Evolutionary conservation across 2,329 filamentous ascomycete genomes (phyloP).

Genomic region (Penicillium sclerotiorum): DNA sequence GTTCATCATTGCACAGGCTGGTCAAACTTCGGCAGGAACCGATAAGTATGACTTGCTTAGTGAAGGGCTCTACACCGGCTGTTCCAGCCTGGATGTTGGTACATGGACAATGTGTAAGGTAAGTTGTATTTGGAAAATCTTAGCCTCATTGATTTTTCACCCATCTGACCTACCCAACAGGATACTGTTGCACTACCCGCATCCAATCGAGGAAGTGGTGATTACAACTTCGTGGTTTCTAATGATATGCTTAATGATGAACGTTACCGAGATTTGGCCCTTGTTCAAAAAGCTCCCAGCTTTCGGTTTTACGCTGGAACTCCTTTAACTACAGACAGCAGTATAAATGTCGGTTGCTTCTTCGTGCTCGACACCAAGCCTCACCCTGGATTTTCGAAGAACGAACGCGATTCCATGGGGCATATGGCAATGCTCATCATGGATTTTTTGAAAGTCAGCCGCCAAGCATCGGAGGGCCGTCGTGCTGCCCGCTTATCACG

Average conservation of each 20-base stretch:
- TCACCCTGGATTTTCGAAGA: conserved; percentile 47
- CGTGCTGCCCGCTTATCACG: conserved; percentile 57
- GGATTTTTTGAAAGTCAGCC: conserved; percentile 60
- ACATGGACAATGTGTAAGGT: conserved; percentile 36
- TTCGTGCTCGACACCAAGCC: conserved; percentile 61
- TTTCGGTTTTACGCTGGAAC: conserved; percentile 59
- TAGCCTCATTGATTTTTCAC: no score
- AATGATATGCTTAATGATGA: conserved; percentile 44
- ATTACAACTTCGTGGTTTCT: conserved; percentile 36
- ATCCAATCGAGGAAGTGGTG: conserved; percentile 15
- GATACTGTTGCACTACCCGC: conserved; percentile 35
- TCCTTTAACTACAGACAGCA: conserved; percentile 52
- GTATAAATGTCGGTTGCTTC: conserved; percentile 42
- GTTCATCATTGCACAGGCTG: conserved; percentile 55
- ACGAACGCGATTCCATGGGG: conserved; percentile 54
- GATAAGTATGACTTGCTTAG: conserved; percentile 34
- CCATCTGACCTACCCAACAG: no score
- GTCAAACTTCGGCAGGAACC: conserved; percentile 40
- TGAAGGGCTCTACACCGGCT: conserved; percentile 33
- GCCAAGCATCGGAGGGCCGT: conserved; percentile 55
- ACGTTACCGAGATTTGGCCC: conserved; percentile 39
- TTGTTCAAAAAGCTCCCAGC: conserved; percentile 37
- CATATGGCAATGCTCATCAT: conserved; percentile 60
- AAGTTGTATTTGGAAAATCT: conserved; percentile 11
- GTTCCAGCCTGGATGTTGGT: conserved; percentile 35